phyloP scores from a whole-genome alignment of 176 grass and related monocot genomes.

The Hyparrhenia diplandra region DNA sequence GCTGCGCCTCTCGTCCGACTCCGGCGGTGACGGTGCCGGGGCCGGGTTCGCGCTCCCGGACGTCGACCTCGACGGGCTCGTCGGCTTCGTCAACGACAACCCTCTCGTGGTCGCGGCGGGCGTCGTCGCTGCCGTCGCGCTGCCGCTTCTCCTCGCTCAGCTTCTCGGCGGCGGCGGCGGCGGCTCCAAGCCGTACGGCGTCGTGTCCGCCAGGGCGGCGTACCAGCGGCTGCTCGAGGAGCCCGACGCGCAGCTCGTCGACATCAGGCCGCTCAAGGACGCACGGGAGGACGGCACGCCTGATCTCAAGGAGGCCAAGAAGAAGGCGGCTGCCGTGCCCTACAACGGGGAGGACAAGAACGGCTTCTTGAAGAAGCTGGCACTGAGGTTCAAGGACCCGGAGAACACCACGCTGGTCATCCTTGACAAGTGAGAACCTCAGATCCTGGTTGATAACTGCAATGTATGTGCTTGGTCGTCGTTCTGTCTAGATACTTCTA shows the following conservation, averaged over 20 bases:
- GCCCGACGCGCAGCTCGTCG: constrained; percentile 58
- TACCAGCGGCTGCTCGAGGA: constrained; percentile 69
- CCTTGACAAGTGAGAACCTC: constrained; percentile 76
- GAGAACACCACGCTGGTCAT: constrained; percentile 81
- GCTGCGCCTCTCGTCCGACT: constrained; percentile 28
- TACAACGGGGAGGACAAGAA: constrained; percentile 80
- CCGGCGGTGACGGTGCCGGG: neutral
- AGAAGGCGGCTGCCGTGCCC: constrained; percentile 61
- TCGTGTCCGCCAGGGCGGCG: constrained; percentile 42
- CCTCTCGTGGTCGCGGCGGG: constrained; percentile 47
- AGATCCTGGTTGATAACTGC: neutral
- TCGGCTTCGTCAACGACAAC: constrained; percentile 57
- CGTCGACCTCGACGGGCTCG: constrained; percentile 26
- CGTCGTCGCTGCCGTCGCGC: constrained; percentile 34
- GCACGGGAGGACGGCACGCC: constrained; percentile 46
- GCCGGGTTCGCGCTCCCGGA: neutral
- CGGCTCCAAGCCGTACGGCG: constrained; percentile 47
- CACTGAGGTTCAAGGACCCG: constrained; percentile 72
- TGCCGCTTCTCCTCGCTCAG: constrained; percentile 62
- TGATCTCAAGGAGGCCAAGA: constrained; percentile 57
- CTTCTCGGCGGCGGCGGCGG: constrained; percentile 44
- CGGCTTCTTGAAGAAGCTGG: constrained; percentile 78
- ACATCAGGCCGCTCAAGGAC: constrained; percentile 81
- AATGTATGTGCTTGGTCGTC: constrained; percentile 30
- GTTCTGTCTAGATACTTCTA: neutral